Base-by-base conservation (phyloP, 2,329 filamentous ascomycete species). In the Lasiodiplodia theobromae region DNA sequence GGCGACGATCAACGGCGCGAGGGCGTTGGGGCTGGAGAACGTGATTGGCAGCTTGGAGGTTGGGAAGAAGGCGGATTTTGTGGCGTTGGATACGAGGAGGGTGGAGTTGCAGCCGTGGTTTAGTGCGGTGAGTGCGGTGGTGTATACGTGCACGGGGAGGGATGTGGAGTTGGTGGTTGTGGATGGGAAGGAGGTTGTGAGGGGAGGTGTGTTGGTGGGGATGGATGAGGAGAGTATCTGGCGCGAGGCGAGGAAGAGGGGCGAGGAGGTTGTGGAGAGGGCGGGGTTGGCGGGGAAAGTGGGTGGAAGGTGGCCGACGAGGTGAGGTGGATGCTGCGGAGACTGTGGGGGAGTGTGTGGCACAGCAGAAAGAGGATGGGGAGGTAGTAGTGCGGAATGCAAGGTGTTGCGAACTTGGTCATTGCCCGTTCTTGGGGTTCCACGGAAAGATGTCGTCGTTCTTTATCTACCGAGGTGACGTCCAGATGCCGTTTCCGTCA, bases 1-100 rank as follows among this genome's bases (percentile, higher is more conserved):
- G 82, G 84, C 84, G 0, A 86, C 85, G 0, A 84, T 86, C 69
- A 81, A 84, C 63, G 84, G 83, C 0, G 84, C 85, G 0, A 80
- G 76, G 67, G 84, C 84, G 0, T 71, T 86, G 34, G 84, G 84
- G 0, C 70, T 76, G 23, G 77, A 78, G 38, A 68, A 74, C 4
- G 73, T 77, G 4, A 77, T 83, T 25, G 81, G 81, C 0, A 82
- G 78, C 53, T 66, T 83, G 23, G 80, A 82, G 67, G 73, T 77
- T 6, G 81, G 81, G 5, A 83, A 84, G 76, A 83, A 81, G 72
- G 82, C 82, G 3, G 81, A 84, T 71, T 78, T 84, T 63, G 77
- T 80, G 14, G 77, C 74, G 3, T 69, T 80, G 10, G 76, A 79
- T 65, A 76, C 75, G 68, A 65, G 75, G 25, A 69, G 66, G 38